Base-by-base conservation (phyloP, 192 early-diverging fungal genomes). In the Coemansia sp. region DNA sequence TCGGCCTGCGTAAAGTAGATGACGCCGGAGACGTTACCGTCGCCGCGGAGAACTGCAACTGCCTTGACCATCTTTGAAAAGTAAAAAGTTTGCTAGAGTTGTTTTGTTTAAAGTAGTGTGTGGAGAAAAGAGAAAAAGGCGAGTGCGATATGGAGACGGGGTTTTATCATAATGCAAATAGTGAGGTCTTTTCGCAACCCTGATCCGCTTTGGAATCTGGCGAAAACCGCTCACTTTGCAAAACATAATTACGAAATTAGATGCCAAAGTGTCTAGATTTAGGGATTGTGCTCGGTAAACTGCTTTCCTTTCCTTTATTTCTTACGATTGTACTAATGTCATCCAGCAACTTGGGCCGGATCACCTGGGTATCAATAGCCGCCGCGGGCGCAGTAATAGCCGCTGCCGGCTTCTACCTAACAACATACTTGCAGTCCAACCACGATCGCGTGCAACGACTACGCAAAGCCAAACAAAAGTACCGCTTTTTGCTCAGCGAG, bases 31-130 rank as follows among this genome's bases (percentile, higher is more conserved):
- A 89, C 88, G 23, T 74, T 64, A 58, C 86, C 80, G 74, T 88
- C 91, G 42, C 80, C 74, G 65, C 85, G 87, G 72, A 94, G 74
- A 77, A 92, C 87, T 75, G 86, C 85, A 66, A 94, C 88, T 81
- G 93, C 93, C 72, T 89, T 88, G 72, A 86, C 87, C 90, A 92
- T 93, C 61, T 74, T 91, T 61, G 4, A 61, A 46, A 52, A 55
- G 19, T 62, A 19, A 65, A 17, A 66, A 23, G 20, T 55, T 49
- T 20, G 10, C 50, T 66, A 4, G n/a, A n/a, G n/a, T 2, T 26
- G 37, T 8, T 40, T 38, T 52, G 12, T 21, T 15, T n/a, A 60
- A 46, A 11, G 22, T 37, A 15, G 26, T 2, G 22, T 50, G 28
- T 8, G 48, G 46, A 61, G 21, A 37, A 37, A 38, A 38, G 12